Evolutionary conservation across 345 rosid genomes (phyloP).

Genomic region (Eucalyptus urophylla): DNA sequence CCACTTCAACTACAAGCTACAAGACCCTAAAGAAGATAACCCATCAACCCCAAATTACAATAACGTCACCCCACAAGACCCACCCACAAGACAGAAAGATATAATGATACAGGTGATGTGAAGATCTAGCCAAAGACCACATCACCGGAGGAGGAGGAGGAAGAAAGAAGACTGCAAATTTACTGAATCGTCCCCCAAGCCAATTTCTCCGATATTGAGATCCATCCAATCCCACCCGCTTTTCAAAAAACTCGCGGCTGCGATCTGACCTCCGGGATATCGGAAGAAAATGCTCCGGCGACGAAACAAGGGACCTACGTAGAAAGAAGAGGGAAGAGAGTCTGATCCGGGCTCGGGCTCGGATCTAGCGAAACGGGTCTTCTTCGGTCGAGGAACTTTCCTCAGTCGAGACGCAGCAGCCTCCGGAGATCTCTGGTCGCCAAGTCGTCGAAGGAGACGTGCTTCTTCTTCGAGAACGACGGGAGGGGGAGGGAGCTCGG

Average conservation of each 20-base stretch:
- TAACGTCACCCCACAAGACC: background rate
- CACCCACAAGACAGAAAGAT: background rate
- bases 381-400: background rate
- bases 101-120: background rate
- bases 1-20: background rate
- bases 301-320: background rate
- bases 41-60: background rate
- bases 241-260: slow-evolving; percentile 2
- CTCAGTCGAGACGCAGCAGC: slow-evolving; percentile 30
- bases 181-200: background rate
- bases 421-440: slow-evolving; percentile 55
- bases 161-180: background rate
- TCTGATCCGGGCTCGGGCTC: background rate
- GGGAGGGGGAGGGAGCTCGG: slow-evolving; percentile 50
- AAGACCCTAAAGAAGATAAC: background rate
- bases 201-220: background rate
- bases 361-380: background rate
- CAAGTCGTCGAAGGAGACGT: slow-evolving; percentile 19
- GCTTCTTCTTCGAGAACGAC: slow-evolving; percentile 34
- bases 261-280: background rate
- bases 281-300: background rate
- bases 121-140: background rate
- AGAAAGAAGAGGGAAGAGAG: background rate
- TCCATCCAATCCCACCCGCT: slow-evolving; percentile 2
- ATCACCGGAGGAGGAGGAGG: background rate